Evolutionary conservation across 2,329 filamentous ascomycete genomes (phyloP).

Genomic region (Trichoderma sp.): DNA sequence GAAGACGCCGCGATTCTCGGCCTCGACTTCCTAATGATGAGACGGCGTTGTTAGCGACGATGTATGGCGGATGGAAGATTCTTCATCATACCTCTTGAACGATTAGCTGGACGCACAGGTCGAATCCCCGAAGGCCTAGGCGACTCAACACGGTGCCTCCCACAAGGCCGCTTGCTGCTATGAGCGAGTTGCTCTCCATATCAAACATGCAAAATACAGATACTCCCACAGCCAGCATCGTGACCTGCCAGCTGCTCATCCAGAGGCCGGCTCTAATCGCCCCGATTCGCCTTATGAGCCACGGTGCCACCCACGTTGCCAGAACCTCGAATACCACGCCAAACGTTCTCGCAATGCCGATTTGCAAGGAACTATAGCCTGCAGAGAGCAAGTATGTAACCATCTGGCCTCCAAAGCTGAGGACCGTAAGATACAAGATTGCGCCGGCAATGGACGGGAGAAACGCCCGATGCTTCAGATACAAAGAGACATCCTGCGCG

Average conservation of each 20-base stretch:
- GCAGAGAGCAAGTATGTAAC: slow-evolving; percentile 61
- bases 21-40: slow-evolving; percentile 53
- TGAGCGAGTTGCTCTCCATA: slow-evolving; percentile 29
- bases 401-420: slow-evolving; percentile 64
- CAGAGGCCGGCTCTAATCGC: slow-evolving; percentile 68
- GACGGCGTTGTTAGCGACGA: neutral
- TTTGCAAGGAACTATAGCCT: slow-evolving; percentile 53
- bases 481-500: slow-evolving; percentile 38
- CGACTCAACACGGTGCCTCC: slow-evolving; percentile 57
- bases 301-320: slow-evolving; percentile 62
- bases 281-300: slow-evolving; percentile 56
- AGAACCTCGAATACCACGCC: slow-evolving; percentile 59
- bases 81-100: slow-evolving; percentile 57
- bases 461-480: slow-evolving; percentile 57
- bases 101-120: slow-evolving; percentile 60
- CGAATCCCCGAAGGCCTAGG: slow-evolving; percentile 63
- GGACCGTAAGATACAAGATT: slow-evolving; percentile 63
- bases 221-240: slow-evolving; percentile 50
- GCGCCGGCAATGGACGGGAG: slow-evolving; percentile 61
- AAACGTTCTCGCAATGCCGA: slow-evolving; percentile 55
- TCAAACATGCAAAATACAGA: slow-evolving; percentile 43
- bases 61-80: neutral
- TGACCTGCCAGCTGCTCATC: slow-evolving; percentile 69
- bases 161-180: slow-evolving; percentile 52
- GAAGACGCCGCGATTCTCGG: slow-evolving; percentile 64